phyloP scores from a whole-genome alignment of 2,329 filamentous ascomycete species.

The Sclerotinia glacialis region DNA sequence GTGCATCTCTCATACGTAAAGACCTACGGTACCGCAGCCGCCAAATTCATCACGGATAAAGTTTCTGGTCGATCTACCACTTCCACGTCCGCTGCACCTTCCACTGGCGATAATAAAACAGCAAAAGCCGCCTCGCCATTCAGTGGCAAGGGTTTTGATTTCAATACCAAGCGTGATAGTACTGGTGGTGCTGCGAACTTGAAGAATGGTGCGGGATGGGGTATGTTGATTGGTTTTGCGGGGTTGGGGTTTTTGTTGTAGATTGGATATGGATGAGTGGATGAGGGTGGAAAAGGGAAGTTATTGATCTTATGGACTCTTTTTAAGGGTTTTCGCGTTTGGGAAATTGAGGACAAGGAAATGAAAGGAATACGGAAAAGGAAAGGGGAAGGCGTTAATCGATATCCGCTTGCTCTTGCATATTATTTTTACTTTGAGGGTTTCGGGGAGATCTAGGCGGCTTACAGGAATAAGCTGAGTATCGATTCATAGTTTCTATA shows the following conservation, averaged over 20 bases:
- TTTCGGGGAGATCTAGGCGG: too few species aligned
- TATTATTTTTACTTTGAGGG: neutral
- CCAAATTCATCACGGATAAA: conserved; percentile 20
- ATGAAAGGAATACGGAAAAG: too few species aligned
- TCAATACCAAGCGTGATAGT: neutral
- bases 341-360: too few species aligned
- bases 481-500: too few species aligned
- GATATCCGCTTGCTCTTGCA: neutral
- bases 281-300: neutral
- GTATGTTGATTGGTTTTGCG: neutral
- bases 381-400: neutral
- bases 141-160: too few species aligned
- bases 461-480: too few species aligned
- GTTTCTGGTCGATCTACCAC: neutral
- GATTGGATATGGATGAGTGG: neutral
- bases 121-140: neutral
- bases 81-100: neutral
- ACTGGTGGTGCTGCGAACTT: neutral
- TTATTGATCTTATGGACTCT: neutral
- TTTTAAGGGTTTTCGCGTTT: too few species aligned
- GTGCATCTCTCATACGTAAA: conserved; percentile 14
- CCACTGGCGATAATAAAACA: neutral
- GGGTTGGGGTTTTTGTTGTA: neutral
- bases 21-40: conserved; percentile 8
- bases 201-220: neutral